These are phyloP conservation scores for Dentipellis fragilis DNA, from an alignment of 768 basidiomycete species.

Conservation along the genomic window DNA sequence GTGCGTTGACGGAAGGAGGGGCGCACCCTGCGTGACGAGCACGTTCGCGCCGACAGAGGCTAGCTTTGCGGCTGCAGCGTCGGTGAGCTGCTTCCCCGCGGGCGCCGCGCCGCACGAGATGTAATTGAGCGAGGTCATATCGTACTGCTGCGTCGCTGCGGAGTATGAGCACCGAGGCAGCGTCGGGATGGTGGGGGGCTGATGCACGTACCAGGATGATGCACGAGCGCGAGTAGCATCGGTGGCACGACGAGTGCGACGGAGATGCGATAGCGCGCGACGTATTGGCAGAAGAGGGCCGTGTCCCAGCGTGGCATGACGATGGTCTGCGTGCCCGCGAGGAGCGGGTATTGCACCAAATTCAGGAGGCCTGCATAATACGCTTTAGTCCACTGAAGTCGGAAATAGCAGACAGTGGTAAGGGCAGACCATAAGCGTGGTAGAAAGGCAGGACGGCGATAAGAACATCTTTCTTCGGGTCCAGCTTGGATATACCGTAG, in stretches of 20 bases:
- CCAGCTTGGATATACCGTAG: slow-evolving; percentile 31
- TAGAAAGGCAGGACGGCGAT: slow-evolving; percentile 57
- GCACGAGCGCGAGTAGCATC: slow-evolving; percentile 65
- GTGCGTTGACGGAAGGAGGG: neutral
- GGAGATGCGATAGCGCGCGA: slow-evolving; percentile 58
- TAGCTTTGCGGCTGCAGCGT: slow-evolving; percentile 31
- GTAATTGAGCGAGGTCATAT: slow-evolving; percentile 47
- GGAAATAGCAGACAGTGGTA: slow-evolving; percentile 27
- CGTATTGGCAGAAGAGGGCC: slow-evolving; percentile 47
- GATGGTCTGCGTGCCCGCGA: slow-evolving; percentile 38
- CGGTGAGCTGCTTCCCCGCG: slow-evolving; percentile 51
- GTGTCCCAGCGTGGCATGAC: slow-evolving; percentile 69
- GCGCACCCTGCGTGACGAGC: slow-evolving; percentile 41
- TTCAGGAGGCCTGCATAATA: slow-evolving; percentile 41
- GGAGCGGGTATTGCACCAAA: slow-evolving; percentile 50
- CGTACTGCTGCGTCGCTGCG: slow-evolving; percentile 53
- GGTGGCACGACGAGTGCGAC: slow-evolving; percentile 64
- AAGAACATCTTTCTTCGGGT: slow-evolving; percentile 35
- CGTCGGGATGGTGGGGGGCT: neutral
- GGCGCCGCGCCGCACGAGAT: slow-evolving; percentile 78
- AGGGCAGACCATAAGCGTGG: slow-evolving; percentile 36
- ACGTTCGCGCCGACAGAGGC: slow-evolving; percentile 31
- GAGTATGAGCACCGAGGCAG: neutral
- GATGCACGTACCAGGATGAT: slow-evolving; percentile 47
- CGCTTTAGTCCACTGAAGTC: slow-evolving; percentile 16